Base-by-base conservation (phyloP, 352 stramenopile species). In the Pythium phragmiticola region DNA sequence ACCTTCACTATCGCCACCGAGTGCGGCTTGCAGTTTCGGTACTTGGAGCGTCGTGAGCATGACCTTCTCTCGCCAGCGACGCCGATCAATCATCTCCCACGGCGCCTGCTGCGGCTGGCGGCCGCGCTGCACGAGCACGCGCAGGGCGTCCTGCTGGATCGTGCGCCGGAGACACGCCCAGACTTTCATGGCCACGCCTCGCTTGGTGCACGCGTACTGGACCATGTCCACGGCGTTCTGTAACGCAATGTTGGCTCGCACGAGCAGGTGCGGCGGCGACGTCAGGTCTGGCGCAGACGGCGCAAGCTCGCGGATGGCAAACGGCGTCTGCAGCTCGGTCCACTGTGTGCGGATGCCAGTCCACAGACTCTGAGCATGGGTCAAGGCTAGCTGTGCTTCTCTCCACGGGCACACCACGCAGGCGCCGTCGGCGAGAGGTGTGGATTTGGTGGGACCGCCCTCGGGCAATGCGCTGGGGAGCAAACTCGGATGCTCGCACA, bases 141-240 rank as follows among this genome's bases (percentile, higher is more conserved):
- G 76, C 12, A 88, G 61, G 2, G 78, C 71, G 42, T 88, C 78
- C 65, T 88, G 76, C 28, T 88, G 78, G 30, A 88, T 72, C 26
- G 74, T 78, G 46, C 80, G 78, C 51, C 84, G 73, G 7, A 91
- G 42, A 64, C 76, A 86, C 1, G 63, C 60, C 80, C 78, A 91
- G 0, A 76, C 67, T 23, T 82, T 77, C 68, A 86, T 73, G 0
- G 70, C 60, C 7, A 62, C 69, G 21, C 66, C 75, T n/a, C 82
- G 74, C 62, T 87, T 85, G 7, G 82, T 81, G 30, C 80, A 89
- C 41, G 76, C 82, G 41, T 89, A 91, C 51, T 89, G 82, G 0
- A 89, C 82, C 57, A 77, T 89, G 47, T 88, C 81, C 12, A 91
- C 75, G 6, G 82, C 82, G 50, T 89, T 91, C 57, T 91, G 82